Base-by-base conservation (phyloP, 2,329 filamentous ascomycete species). In the Boeremia exigua region DNA sequence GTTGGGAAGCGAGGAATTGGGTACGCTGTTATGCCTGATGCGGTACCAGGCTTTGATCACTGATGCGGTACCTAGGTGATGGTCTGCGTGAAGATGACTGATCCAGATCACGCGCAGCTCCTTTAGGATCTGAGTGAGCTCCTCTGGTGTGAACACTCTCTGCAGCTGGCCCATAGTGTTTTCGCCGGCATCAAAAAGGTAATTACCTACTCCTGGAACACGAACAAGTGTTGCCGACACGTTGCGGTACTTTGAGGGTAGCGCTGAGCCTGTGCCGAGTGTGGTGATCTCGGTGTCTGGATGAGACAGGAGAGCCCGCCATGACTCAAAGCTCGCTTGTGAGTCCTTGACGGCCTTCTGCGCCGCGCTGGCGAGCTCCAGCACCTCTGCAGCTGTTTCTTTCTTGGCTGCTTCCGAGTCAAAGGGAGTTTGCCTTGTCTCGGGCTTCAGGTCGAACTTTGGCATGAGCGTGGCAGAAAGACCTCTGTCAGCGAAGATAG, bases 71-170 rank as follows among this genome's bases (percentile, higher is more conserved):
- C 95, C 95, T 17, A 99, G 84, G 71, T 98, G 95, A 76, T 99
- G 95, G 77, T 99, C 95, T 4, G 95, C 95, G 75, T 99, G 95
- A 59, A 96, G 81, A 77, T 99, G 95, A 74, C 91, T 96, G 76
- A 99, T 95, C 86, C 92, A 96, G 60, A 99, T 88, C 63, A 87
- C 85, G 49, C 88, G 88, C 38, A 99, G 81, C 60, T 96, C 87
- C 56, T 81, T 83, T n/a, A 99, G 79, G 11, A 96, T 82, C n/a
- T 87, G 81, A 27, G 80, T 80, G 3, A 94, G 79, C 61, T 91
- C 84, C 4, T 86, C 81, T 0, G 81, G 78, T 6, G 84, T 82
- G 67, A 90, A 94, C 0, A 90, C 81, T 46, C 95, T 89, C 54
- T 86, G 86, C 34, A 99, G 79, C 73, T 97, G 93, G 10, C 94